Percentiles rank a stretch among this genome's conserved stretches.
Evolutionary conservation across 768 basidiomycete genomes (phyloP).

Genomic region (Lyophyllum decastes): DNA sequence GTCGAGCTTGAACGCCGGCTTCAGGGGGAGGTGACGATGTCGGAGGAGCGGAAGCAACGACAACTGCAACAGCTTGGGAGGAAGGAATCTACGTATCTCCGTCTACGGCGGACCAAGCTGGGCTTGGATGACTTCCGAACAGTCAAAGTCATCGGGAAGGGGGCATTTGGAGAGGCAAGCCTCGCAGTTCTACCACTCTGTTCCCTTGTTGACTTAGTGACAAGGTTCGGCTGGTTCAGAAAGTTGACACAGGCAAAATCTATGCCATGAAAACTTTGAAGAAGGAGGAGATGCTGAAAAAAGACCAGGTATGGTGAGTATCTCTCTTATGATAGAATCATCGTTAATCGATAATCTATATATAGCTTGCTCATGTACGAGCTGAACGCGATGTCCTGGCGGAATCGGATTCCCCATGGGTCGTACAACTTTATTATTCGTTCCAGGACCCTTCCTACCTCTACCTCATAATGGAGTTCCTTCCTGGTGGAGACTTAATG

Average conservation of each 20-base stretch:
- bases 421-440: conserved; percentile 96
- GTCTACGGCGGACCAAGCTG: conserved; percentile 85
- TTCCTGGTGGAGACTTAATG: conserved; percentile 98
- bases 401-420: conserved; percentile 94
- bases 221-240: conserved; percentile 91
- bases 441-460: conserved; percentile 93
- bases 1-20: conserved; percentile 85
- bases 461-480: conserved; percentile 98
- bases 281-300: conserved; percentile 99
- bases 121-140: conserved; percentile 93
- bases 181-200: not conserved
- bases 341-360: not conserved
- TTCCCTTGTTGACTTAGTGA: not conserved
- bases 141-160: conserved; percentile 98
- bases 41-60: conserved; percentile 85
- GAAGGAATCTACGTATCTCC: conserved; percentile 87
- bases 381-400: conserved; percentile 97
- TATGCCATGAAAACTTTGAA: conserved; percentile 98
- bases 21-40: conserved; percentile 63
- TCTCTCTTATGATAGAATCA: not conserved
- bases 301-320: conserved; percentile 74
- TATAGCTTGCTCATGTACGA: conserved; percentile 92
- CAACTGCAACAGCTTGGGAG: conserved; percentile 83
- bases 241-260: conserved; percentile 95
- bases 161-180: conserved; percentile 94